Conservation (phyloP, 2,329 filamentous ascomycete species). For the Monosporascus sp. region DNA sequence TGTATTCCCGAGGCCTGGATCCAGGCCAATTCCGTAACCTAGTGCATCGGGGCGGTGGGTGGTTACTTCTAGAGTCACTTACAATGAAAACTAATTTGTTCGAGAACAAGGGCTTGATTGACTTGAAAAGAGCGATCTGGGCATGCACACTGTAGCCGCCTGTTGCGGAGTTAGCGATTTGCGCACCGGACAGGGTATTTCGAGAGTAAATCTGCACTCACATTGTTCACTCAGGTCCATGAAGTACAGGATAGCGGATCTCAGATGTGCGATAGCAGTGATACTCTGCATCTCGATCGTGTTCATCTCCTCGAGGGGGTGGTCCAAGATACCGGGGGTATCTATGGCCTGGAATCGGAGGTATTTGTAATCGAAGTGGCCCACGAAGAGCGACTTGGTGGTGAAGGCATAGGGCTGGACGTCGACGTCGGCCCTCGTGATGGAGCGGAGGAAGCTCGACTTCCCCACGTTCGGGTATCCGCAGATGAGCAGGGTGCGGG, state of each 20-base stretch:
- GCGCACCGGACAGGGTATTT: too few relatives aligned
- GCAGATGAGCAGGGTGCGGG: conserved; percentile 89
- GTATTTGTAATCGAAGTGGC: conserved; percentile 97
- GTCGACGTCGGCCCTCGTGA: conserved; percentile 92
- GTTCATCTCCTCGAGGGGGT: conserved; percentile 98
- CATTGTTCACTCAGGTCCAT: conserved; percentile 64
- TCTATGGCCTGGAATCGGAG: conserved; percentile 79
- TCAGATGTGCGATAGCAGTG: conserved; percentile 92
- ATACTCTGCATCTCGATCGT: conserved; percentile 99
- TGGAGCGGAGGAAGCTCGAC: conserved; percentile 87
- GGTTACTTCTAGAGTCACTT: neutral
- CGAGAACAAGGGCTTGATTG: conserved; percentile 92
- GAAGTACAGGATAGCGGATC: conserved; percentile 93
- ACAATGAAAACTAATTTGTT: conserved; percentile 94
- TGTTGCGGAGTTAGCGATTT: neutral
- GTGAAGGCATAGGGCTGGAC: conserved; percentile 98
- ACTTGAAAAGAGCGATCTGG: conserved; percentile 92
- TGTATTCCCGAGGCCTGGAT: too few relatives aligned
- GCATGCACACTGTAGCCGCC: conserved; percentile 81
- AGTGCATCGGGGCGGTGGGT: too few relatives aligned
- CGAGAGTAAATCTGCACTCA: neutral
- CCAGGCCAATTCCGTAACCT: too few relatives aligned
- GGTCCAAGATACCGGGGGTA: conserved; percentile 96
- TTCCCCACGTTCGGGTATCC: conserved; percentile 98
- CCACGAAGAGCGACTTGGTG: conserved; percentile 94